phyloP scores from a whole-genome alignment of 371 early-diverging fungal species.

The Saksenaea oblongispora region DNA sequence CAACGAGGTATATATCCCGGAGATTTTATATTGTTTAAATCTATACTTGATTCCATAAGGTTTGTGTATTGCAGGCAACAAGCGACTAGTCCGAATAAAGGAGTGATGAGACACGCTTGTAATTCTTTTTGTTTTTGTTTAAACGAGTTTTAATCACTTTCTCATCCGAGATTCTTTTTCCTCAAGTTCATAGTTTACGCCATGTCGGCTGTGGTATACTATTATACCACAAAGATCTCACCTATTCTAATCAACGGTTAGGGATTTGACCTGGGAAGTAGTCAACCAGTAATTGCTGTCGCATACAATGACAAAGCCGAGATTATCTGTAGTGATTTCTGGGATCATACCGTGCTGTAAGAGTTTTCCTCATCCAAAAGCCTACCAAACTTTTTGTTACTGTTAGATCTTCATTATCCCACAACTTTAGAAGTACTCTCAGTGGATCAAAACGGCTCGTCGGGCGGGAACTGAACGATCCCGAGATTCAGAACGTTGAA shows the following conservation, averaged over 20 bases:
- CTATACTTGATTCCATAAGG: no score
- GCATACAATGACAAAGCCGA: constrained; percentile 96
- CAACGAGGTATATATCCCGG: no score
- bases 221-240: not conserved
- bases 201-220: constrained; percentile 52
- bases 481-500: constrained; percentile 83
- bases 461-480: constrained; percentile 90
- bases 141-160: no score
- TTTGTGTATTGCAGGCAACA: no score
- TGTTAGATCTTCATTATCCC: constrained; percentile 81
- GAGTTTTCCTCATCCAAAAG: constrained; percentile 13
- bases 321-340: constrained; percentile 92
- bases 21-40: no score
- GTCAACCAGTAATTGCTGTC: constrained; percentile 91
- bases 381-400: not conserved
- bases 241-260: not conserved
- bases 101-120: no score
- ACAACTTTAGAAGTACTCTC: constrained; percentile 94
- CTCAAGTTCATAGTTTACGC: not conserved
- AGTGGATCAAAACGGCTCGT: constrained; percentile 90
- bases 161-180: no score
- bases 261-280: constrained; percentile 95
- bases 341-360: constrained; percentile 93
- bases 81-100: no score
- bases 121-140: no score